Percentiles rank a stretch among this genome's conserved stretches.
phyloP scores from a whole-genome alignment of 2,329 filamentous ascomycete species.

The Penicillium sp. region DNA sequence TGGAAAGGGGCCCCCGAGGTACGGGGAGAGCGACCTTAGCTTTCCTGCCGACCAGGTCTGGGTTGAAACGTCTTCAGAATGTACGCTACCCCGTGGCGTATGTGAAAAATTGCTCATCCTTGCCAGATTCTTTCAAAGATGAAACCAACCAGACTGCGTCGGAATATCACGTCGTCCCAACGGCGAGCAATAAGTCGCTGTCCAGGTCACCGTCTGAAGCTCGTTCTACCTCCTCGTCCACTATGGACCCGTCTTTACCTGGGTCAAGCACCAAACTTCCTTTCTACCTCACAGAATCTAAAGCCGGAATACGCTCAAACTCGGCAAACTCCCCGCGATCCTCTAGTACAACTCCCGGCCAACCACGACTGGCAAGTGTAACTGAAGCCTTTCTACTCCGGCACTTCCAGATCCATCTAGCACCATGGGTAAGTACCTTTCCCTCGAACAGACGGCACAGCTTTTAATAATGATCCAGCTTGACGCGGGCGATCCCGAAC shows the following conservation, averaged over 20 bases:
- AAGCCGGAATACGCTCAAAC: slow-evolving; percentile 12
- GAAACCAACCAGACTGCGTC: slow-evolving; percentile 35
- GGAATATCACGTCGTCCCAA: slow-evolving; percentile 31
- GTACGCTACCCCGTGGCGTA: slow-evolving; percentile 10
- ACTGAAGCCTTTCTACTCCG: slow-evolving; percentile 34
- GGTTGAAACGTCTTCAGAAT: slow-evolving; percentile 28
- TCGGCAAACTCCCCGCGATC: slow-evolving; percentile 20
- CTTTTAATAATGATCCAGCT: slow-evolving; percentile 20
- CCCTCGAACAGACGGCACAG: neutral
- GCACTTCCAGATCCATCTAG: slow-evolving; percentile 32
- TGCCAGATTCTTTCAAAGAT: slow-evolving; percentile 33
- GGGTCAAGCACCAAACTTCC: slow-evolving; percentile 12
- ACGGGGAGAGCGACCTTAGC: slow-evolving; percentile 33
- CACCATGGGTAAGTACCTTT: slow-evolving; percentile 27
- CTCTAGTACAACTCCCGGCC: slow-evolving; percentile 17
- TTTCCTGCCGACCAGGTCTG: slow-evolving; percentile 34
- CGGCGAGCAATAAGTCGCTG: slow-evolving; percentile 14
- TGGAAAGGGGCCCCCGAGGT: slow-evolving; percentile 32
- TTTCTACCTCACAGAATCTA: slow-evolving; percentile 13
- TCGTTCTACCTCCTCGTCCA: slow-evolving; percentile 25
- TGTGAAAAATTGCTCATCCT: neutral
- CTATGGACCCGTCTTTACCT: slow-evolving; percentile 20
- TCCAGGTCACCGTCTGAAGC: slow-evolving; percentile 24
- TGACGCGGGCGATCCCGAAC: slow-evolving; percentile 31
- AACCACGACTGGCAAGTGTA: slow-evolving; percentile 25